A percentile compares a stretch with the other conserved stretches of the same genome.
Conservation (phyloP, 1,284 basidiomycete genomes). For the Peniophora sp. region DNA sequence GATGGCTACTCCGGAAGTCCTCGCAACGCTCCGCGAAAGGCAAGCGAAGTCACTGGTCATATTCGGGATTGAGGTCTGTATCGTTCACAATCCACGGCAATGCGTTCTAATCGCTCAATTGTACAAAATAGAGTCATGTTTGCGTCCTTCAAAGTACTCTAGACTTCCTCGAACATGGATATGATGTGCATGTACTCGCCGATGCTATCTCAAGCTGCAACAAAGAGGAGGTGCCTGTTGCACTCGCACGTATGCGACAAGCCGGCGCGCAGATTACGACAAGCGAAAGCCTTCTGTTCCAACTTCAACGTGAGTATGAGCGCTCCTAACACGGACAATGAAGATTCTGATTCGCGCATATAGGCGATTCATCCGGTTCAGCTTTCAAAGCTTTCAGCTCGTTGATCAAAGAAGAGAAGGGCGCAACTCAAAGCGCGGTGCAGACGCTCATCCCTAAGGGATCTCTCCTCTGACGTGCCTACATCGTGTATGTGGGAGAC, state of each 20-base stretch:
- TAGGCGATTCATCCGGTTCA: constrained; percentile 57
- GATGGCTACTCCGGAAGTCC: constrained; percentile 70
- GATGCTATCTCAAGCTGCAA: constrained; percentile 85
- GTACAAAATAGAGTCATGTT: constrained; percentile 80
- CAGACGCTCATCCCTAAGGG: constrained; percentile 11
- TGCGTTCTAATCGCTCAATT: no score
- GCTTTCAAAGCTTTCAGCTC: constrained; percentile 70
- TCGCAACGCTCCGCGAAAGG: constrained; percentile 40
- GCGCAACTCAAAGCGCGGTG: constrained; percentile 41
- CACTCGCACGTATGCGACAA: constrained; percentile 60
- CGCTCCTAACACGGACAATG: background rate
- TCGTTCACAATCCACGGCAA: no score
- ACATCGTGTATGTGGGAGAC: no score
- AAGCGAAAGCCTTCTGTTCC: constrained; percentile 77
- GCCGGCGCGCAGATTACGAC: constrained; percentile 75
- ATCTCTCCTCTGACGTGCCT: background rate
- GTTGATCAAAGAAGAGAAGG: constrained; percentile 74
- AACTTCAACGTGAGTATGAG: constrained; percentile 50
- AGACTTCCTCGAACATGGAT: constrained; percentile 48
- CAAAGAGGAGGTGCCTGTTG: constrained; percentile 56
- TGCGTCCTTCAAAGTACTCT: constrained; percentile 82
- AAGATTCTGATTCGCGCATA: constrained; percentile 2
- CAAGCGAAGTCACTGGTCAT: constrained; percentile 59
- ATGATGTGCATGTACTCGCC: constrained; percentile 65
- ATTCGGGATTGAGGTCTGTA: constrained; percentile 76